These are phyloP conservation scores for Achaetomium macrosporum DNA, from an alignment of 2,329 filamentous ascomycete species.

Conservation along the genomic window DNA sequence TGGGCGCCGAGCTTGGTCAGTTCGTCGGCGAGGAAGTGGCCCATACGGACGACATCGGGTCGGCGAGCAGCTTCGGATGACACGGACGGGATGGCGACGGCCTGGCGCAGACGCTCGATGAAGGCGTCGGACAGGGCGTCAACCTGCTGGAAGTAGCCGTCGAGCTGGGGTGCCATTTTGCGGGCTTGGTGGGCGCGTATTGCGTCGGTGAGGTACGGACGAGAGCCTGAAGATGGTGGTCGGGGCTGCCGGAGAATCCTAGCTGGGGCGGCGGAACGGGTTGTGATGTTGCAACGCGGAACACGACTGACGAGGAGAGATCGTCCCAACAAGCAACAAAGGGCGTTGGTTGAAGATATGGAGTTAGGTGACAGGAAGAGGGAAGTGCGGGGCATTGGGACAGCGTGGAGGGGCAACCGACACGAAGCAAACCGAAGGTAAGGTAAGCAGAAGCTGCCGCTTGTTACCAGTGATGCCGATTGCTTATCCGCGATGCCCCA, in stretches of 20 bases:
- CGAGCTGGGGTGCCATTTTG: slow-evolving; percentile 86
- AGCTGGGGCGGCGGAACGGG: slow-evolving; percentile 3
- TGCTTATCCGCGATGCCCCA: background rate
- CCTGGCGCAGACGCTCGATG: slow-evolving; percentile 83
- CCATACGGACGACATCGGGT: slow-evolving; percentile 94
- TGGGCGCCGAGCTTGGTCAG: slow-evolving; percentile 77
- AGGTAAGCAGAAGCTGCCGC: background rate
- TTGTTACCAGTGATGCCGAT: background rate
- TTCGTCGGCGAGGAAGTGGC: slow-evolving; percentile 78
- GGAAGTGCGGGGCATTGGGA: slow-evolving; percentile 42
- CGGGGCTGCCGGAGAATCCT: background rate
- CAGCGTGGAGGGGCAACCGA: background rate
- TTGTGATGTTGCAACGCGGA: slow-evolving; percentile 10
- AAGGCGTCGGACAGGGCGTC: slow-evolving; percentile 73
- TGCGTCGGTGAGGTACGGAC: slow-evolving; percentile 47
- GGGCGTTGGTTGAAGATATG: slow-evolving; percentile 9
- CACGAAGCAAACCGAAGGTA: background rate
- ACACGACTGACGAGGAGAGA: background rate
- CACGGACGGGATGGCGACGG: slow-evolving; percentile 93
- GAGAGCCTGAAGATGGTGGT: slow-evolving; percentile 24
- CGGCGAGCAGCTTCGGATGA: slow-evolving; percentile 86
- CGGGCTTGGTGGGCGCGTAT: slow-evolving; percentile 54
- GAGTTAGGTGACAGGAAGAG: slow-evolving; percentile 27
- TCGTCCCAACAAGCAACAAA: slow-evolving; percentile 10
- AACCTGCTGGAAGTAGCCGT: slow-evolving; percentile 89